A percentile compares a stretch with the other conserved stretches of the same genome.
Evolutionary conservation across 2,329 filamentous ascomycete genomes (phyloP).

Genomic region (Atkinsonella texensis): DNA sequence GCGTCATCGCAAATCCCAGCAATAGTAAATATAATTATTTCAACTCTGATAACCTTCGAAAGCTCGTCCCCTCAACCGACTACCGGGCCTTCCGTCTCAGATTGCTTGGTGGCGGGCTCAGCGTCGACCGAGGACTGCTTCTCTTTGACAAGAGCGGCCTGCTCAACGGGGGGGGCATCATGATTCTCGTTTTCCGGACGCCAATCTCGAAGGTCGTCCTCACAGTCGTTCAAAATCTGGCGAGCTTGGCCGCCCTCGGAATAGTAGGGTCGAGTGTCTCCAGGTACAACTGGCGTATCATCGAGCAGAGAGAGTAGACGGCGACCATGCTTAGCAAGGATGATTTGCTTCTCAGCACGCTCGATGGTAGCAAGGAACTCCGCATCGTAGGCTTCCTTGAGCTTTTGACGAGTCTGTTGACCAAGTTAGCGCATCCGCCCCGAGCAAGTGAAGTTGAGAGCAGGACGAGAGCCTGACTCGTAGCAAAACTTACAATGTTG

Average conservation of each 20-base stretch:
- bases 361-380: constrained; percentile 89
- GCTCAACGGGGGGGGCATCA: constrained; percentile 12
- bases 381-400: constrained; percentile 86
- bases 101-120: neutral
- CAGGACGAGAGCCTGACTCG: neutral
- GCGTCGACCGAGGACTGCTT: constrained; percentile 11
- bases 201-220: constrained; percentile 78
- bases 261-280: constrained; percentile 63
- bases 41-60: neutral
- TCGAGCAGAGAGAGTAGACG: constrained; percentile 77
- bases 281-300: constrained; percentile 79
- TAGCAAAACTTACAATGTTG: constrained; percentile 61
- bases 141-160: constrained; percentile 14
- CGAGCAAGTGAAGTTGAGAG: neutral
- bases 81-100: neutral
- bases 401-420: constrained; percentile 88
- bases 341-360: constrained; percentile 91
- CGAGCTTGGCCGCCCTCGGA: constrained; percentile 54
- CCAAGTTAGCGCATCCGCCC: constrained; percentile 35
- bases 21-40: neutral
- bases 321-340: constrained; percentile 82
- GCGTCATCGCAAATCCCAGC: neutral
- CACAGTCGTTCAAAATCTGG: constrained; percentile 83
- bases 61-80: neutral
- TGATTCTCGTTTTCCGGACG: constrained; percentile 30